Evolutionary conservation across 176 grass and related monocot species (phyloP), one percentile per base, ranked within the genome.

Genomic region (Neostapfia colusana): DNA sequence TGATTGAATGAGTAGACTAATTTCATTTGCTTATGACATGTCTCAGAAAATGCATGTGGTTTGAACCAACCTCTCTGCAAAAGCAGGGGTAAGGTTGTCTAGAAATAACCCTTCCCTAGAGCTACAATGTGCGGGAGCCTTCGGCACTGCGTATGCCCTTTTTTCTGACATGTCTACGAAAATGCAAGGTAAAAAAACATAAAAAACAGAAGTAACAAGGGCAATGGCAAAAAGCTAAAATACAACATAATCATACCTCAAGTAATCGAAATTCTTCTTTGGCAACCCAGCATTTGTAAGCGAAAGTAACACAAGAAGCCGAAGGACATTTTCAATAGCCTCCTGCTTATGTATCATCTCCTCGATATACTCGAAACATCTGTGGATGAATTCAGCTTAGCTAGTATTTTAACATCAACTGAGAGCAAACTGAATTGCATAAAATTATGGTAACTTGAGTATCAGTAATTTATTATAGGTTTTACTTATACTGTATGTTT

Each of bases 271-370:
- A 81, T 84, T 85, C 74, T 92, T 97, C 71, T 92, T 97, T 36
- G 95, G 95, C 68, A 98, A 77, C 18, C 95, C 95, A 80, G 75
- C 69, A 86, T 94, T 98, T 76, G 91, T 98, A 87, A 94, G 87
- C 25, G 95, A 98, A 55, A 98, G 86, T 68, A 98, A 85, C 21
- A 98, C 91, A 68, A 94, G 76, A 84, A 98, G 85, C 42, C 91
- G 95, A 67, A 98, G 86, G 17, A 94, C 82, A 35, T 83, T 98
- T 74, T 82, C 84, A 84, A 98, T 88, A 65, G 91, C 59, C 75
- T 98, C 95, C 65, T 98, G 95, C 73, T 98, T 98, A 59, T 98
- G 95, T 76, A 98, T 86, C 87, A 98, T 93, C 79, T 93, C 95
- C 77, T 98, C 95, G 18, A 98, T 98, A 79, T 92, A 98, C 82